Evolutionary conservation across 495 filamentous ascomycete species (phyloP), one percentile per base, ranked within the genome.

Genomic region (Paragyromitra xinjiangensis): DNA sequence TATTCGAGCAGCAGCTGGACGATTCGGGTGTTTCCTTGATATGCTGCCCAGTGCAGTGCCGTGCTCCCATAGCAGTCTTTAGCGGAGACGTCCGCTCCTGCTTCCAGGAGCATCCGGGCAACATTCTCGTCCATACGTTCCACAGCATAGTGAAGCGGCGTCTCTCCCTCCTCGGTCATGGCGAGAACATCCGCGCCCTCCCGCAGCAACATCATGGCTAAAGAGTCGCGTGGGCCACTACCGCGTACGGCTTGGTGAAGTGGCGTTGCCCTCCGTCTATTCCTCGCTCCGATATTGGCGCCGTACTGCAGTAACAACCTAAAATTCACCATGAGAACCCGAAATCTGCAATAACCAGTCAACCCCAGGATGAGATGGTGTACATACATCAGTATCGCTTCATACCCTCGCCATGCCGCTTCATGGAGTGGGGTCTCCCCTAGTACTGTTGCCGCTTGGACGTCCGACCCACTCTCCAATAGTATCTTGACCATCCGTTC

Each of bases 1-100:
- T 63, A 55, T 34, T 76, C 66, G 12, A 83, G 29, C 9, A 83
- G 64, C 29, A 77, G 59, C 22, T 63, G 66, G 48, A 81, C 73
- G 4, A 76, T 70, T 19, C 53, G 79, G 22, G 72, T 69, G 22
- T 76, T 64, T 0, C 78, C 81, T 64, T 78, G 70, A 2, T 29
- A 51, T 9, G 75, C 81, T 22, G 81, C 81, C 65, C 79, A 68
- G 26, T 83, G 81, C 9, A 83, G 67, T 2, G 81, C 71, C 0
- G 81, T 83, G 6, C 72, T 71, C 26, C 75, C 75, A 16, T 59
- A 51, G 9, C 37, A 67, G 65, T 81, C 67, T 12, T 42, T 39
- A 8, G 39, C 39, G 12, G 62, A 64, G 24, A 81, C 37, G 26
- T 81, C 75, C 4, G 78, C 78, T 34, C 81, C 81, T n/a, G 48